phyloP scores from a whole-genome alignment of 2,329 filamentous ascomycete genomes.

The Metarhizium robertsii region DNA sequence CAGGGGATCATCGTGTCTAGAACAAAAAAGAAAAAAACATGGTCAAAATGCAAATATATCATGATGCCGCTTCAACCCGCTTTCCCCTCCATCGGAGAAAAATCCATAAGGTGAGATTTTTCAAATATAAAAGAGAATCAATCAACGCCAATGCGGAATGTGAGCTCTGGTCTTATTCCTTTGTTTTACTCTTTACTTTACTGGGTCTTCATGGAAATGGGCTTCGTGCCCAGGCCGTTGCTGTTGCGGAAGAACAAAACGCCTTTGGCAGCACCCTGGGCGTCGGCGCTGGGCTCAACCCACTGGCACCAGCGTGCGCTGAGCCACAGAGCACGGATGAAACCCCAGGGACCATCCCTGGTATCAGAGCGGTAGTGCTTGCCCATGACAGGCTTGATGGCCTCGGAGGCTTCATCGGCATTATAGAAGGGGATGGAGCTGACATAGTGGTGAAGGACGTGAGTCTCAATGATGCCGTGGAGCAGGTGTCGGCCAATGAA shows the following conservation, averaged over 20 bases:
- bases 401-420: slow-evolving; percentile 87
- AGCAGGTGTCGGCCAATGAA: slow-evolving; percentile 86
- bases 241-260: slow-evolving; percentile 93
- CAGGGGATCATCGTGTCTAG: background rate
- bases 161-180: background rate
- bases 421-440: slow-evolving; percentile 95
- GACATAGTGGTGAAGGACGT: slow-evolving; percentile 96
- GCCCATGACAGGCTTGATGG: slow-evolving; percentile 93
- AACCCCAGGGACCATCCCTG: slow-evolving; percentile 67
- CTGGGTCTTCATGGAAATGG: slow-evolving; percentile 15
- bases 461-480: slow-evolving; percentile 95
- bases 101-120: background rate
- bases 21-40: background rate
- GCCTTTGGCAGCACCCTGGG: slow-evolving; percentile 69
- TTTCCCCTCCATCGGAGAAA: background rate
- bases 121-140: background rate
- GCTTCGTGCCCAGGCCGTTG: slow-evolving; percentile 67
- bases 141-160: slow-evolving; percentile 3
- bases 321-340: slow-evolving; percentile 74
- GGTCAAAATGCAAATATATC: background rate
- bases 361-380: slow-evolving; percentile 84
- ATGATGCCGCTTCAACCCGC: slow-evolving; percentile 1
- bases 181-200: background rate
- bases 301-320: slow-evolving; percentile 86
- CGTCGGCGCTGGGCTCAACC: slow-evolving; percentile 85